A percentile compares a stretch with the other conserved stretches of the same genome.
These are phyloP conservation scores for Gillenia trifoliata DNA, from an alignment of 306 rosid species.

Conservation along the genomic window DNA sequence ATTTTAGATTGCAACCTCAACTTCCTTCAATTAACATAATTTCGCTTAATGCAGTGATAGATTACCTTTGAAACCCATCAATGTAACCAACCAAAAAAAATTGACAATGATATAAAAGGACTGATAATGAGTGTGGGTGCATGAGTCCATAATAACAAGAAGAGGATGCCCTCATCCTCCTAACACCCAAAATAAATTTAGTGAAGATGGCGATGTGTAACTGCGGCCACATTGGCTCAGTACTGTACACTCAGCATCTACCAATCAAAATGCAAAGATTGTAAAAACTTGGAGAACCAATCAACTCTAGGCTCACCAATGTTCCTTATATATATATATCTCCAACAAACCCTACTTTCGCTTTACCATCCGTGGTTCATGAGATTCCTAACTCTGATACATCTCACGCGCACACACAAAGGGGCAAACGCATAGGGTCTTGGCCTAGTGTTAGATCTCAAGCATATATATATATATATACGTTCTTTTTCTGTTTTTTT, in stretches of 20 bases:
- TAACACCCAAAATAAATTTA: slow-evolving; percentile 7
- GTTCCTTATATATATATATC: slow-evolving; percentile 15
- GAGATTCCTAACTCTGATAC: slow-evolving; percentile 19
- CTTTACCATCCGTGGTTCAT: slow-evolving; percentile 4
- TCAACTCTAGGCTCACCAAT: slow-evolving; percentile 8
- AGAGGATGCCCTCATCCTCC: background rate
- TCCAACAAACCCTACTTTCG: slow-evolving; percentile 18
- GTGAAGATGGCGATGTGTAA: slow-evolving; percentile 36
- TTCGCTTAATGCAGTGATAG: too few relatives aligned
- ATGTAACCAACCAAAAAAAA: background rate
- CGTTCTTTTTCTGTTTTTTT: background rate
- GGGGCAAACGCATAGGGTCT: background rate
- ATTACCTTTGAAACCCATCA: background rate
- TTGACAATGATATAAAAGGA: background rate
- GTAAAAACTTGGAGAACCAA: slow-evolving; percentile 26
- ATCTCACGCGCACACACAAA: background rate
- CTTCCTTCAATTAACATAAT: background rate
- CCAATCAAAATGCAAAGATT: slow-evolving; percentile 39
- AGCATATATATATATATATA: background rate
- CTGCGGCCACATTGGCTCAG: slow-evolving; percentile 24
- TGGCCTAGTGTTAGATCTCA: slow-evolving; percentile 35
- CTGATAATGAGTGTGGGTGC: background rate
- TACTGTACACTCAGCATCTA: slow-evolving; percentile 50
- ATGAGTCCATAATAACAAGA: background rate
- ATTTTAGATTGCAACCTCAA: background rate